Evolutionary conservation across 1,139 yeast genomes (phyloP), one percentile per base, ranked within the genome.

Genomic region (Hansenula lynferdii): DNA sequence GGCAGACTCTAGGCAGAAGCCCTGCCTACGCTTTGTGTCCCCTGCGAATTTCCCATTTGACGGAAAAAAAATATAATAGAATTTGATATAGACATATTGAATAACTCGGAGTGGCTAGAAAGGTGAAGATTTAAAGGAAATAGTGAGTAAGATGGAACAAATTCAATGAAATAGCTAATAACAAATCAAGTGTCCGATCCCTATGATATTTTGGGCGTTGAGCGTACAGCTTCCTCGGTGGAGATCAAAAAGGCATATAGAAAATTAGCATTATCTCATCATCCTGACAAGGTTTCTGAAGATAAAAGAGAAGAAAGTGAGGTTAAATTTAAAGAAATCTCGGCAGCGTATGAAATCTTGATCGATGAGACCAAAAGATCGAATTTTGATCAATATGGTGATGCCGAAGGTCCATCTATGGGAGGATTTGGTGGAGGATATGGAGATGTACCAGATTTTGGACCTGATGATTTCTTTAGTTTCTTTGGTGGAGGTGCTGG

Each of bases 221-320:
- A 73, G 9, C 58, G 72, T 16, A 69, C 75, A 18, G 94, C 95
- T 8, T 63, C 82, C 2, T 60, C 73, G 28, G 62, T 66, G 6
- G 95, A 85, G 45, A 83, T 86, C 54, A 80, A 82, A 49, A 78
- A 75, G 59, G 92, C 95, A 1, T 86, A 84, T 61, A 70, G 89
- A 47, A 79, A 75, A 48, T 69, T 82, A 40, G 95, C 95, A 11
- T 68, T 86, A 38, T 65, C 68, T 41, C 74, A 77, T 54, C 96
- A 86, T 57, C 96, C 96, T 0, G 96, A 86, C 57, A 86, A 86
- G 57, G 90, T 75, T 2, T 61, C 75, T 0, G 89, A 80, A 46
- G 77, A 74, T 8, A 57, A 60, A 1, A 70, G 94, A 39, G 80
- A 69, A 20, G 75, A 64, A 28, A 84, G 90, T 2, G 95, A 85